Conservation (phyloP, 1,284 basidiomycete species). For the Xerocomus amazonicus region DNA sequence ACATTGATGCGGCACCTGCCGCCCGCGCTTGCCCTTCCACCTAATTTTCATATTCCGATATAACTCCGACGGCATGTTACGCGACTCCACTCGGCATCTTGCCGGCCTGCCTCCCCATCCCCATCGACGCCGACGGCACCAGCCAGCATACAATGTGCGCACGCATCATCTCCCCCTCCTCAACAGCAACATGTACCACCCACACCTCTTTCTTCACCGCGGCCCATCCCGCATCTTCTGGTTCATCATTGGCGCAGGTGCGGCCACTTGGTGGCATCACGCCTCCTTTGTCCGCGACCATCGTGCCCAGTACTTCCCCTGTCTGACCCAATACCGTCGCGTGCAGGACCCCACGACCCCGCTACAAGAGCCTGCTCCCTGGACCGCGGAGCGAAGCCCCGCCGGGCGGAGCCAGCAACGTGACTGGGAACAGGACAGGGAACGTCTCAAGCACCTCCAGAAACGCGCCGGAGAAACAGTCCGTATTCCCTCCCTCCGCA, state of each 20-base stretch:
- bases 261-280: conserved; percentile 46
- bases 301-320: conserved; percentile 26
- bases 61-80: conserved; percentile 20
- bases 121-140: background rate
- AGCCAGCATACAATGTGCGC: background rate
- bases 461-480: conserved; percentile 56
- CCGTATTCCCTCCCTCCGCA: conserved; percentile 22
- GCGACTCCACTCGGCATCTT: conserved; percentile 12
- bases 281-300: conserved; percentile 27
- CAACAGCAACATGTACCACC: conserved; percentile 34
- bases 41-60: conserved; percentile 12
- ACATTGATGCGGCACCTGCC: background rate
- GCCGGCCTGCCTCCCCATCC: conserved; percentile 2
- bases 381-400: conserved; percentile 7
- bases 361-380: conserved; percentile 8
- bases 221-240: conserved; percentile 59
- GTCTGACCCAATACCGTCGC: conserved; percentile 20
- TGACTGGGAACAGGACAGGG: conserved; percentile 43
- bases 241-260: conserved; percentile 59
- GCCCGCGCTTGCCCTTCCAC: background rate
- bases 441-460: conserved; percentile 43
- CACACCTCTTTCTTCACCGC: conserved; percentile 32
- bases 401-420: conserved; percentile 31
- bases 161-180: too few relatives aligned
- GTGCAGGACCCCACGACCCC: conserved; percentile 4